Evolutionary conservation across 2,329 filamentous ascomycete genomes (phyloP), one percentile per base, ranked within the genome.

Genomic region (Fusarium sp.): DNA sequence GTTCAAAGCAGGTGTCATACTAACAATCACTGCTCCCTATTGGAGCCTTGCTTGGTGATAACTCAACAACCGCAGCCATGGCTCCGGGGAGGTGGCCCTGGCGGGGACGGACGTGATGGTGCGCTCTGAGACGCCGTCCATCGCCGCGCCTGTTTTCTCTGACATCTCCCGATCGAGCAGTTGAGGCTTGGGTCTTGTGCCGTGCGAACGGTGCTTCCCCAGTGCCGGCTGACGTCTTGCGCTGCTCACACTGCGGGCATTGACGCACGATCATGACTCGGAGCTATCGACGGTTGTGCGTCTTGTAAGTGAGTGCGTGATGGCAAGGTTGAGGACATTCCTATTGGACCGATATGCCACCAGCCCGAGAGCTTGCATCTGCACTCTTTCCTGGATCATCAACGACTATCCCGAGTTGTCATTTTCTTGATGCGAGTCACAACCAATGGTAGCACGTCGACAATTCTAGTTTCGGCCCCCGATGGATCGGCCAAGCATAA

Each of bases 201-300:
- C 62, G 62, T 43, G 48, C 57, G 33, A 29, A 68, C 61, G 50
- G 14, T 69, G 58, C 60, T 61, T 56, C 58, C 64, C 65, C 60
- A 69, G 69, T 75, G 73, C 74, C 73, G 75, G 70, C 68, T 77
- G 75, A 77, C 68, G 65, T 65, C 67, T 74, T 66, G 29, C 45
- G 58, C 68, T 60, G 66, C 43, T 72, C 69, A 43, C 61, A 54
- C 57, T 41, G 48, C 37, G 63, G 37, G 50, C 63, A 71, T 56
- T 64, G 64, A 67, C 59, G 71, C 75, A 73, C 68, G 63, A 70
- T 52, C 73, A 78, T 76, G 76, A 78, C 75, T 78, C 76, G 73
- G 69, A 64, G 61, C 64, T 52, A 54, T 64, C 35, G 54, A 37
- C 48, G 52, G 56, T 63, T 74, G 64, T 48, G 54, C 39, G 60